Evolutionary conservation across 2,329 filamentous ascomycete genomes (phyloP).

Genomic region (Neocucurbitaria cava): DNA sequence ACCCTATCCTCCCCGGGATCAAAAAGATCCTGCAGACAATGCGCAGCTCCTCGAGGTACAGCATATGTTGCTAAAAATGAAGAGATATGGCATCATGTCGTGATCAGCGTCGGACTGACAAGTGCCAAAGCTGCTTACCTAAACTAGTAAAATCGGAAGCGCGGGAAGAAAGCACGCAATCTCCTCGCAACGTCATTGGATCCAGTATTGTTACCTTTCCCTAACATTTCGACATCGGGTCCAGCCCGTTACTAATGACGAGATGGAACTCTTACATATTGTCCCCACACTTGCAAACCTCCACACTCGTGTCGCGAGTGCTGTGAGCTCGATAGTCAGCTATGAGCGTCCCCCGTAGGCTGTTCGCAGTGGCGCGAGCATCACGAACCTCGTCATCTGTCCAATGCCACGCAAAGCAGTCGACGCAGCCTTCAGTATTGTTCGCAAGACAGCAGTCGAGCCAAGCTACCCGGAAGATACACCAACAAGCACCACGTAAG

Average conservation of each 20-base stretch:
- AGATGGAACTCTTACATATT: constrained; percentile 14
- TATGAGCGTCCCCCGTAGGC: constrained; percentile 42
- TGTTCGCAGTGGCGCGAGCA: constrained; percentile 32
- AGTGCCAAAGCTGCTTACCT: constrained; percentile 6
- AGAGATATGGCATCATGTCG: background rate
- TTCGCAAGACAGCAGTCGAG: constrained; percentile 28
- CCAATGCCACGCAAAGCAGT: constrained; percentile 9
- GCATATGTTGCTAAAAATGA: background rate
- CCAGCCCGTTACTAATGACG: constrained; percentile 25
- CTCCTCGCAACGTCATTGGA: constrained; percentile 34
- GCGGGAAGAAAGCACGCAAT: constrained; percentile 32
- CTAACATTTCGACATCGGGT: constrained; percentile 11
- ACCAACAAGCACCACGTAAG: constrained; percentile 36
- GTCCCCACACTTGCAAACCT: constrained; percentile 14
- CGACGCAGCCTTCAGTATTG: constrained; percentile 12
- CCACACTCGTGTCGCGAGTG: constrained; percentile 2
- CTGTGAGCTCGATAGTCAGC: constrained; percentile 3
- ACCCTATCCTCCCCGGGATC: too few relatives aligned
- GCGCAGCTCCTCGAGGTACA: background rate
- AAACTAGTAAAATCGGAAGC: constrained; percentile 13
- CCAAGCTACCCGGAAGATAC: constrained; percentile 33
- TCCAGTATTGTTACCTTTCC: constrained; percentile 14
- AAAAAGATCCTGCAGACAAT: background rate
- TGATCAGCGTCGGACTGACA: background rate
- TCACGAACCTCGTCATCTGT: constrained; percentile 17